Percentiles rank a stretch among this genome's conserved stretches.
Evolutionary conservation across 176 grass and related monocot genomes (phyloP).

Genomic region (Triticum monococcum): DNA sequence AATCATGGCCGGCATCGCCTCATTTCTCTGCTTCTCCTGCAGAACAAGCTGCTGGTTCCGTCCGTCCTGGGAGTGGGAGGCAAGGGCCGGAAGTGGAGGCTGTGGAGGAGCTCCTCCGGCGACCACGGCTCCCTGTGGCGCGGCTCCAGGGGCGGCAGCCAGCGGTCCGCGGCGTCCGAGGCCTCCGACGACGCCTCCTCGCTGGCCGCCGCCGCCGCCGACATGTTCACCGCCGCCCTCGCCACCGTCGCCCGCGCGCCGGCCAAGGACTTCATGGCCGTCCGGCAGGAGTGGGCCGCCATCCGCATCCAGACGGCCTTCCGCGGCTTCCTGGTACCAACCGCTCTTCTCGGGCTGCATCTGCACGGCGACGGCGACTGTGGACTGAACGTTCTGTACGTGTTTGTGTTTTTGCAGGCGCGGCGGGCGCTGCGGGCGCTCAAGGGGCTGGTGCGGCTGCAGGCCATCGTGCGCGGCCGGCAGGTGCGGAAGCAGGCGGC

Average conservation of each 20-base stretch:
- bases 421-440: constrained; percentile 66
- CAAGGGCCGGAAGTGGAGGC: constrained; percentile 81
- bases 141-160: constrained; percentile 38
- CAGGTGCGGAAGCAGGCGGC: constrained; percentile 96
- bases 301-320: constrained; percentile 95
- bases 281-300: constrained; percentile 79
- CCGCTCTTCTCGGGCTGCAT: not conserved
- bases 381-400: not conserved
- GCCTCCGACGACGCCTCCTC: constrained; percentile 66
- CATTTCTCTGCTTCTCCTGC: not conserved
- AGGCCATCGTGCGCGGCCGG: constrained; percentile 93
- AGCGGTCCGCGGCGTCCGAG: constrained; percentile 51
- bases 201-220: constrained; percentile 33
- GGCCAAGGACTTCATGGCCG: constrained; percentile 85
- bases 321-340: constrained; percentile 77
- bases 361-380: not conserved
- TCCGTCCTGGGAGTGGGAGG: constrained; percentile 19
- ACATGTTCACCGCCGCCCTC: constrained; percentile 64
- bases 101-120: constrained; percentile 75
- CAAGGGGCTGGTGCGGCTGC: constrained; percentile 82
- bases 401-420: constrained; percentile 39
- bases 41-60: constrained; percentile 41
- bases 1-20: not conserved
- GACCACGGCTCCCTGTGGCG: constrained; percentile 52
- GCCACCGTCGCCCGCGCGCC: constrained; percentile 73